A percentile compares a stretch with the other conserved stretches of the same genome.
phyloP scores from a whole-genome alignment of 2,329 filamentous ascomycete species.

The Thelonectria rubi region DNA sequence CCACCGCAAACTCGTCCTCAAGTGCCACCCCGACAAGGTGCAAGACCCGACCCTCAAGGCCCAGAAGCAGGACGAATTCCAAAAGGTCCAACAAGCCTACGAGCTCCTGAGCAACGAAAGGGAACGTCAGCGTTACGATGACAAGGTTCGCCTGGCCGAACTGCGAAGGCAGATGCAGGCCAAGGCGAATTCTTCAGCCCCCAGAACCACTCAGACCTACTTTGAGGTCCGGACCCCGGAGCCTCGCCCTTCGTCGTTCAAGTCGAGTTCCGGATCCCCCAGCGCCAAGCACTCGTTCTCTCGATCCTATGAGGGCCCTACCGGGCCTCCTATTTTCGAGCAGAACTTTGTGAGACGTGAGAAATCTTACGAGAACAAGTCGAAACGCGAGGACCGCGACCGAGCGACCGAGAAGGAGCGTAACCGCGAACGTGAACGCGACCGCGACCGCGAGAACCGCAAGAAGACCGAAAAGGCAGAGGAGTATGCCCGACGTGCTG shows the following conservation, averaged over 20 bases:
- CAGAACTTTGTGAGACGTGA: conserved; percentile 57
- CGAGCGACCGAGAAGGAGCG: conserved; percentile 29
- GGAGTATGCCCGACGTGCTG: conserved; percentile 27
- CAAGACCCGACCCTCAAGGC: conserved; percentile 80
- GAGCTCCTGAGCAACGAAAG: conserved; percentile 85
- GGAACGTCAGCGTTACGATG: conserved; percentile 79
- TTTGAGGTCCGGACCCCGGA: conserved; percentile 63
- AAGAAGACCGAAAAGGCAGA: conserved; percentile 47
- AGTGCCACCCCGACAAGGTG: conserved; percentile 92
- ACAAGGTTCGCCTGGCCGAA: conserved; percentile 73
- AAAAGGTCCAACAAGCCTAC: conserved; percentile 91
- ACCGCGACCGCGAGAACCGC: conserved; percentile 37
- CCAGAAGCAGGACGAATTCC: conserved; percentile 86
- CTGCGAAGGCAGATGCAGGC: conserved; percentile 64
- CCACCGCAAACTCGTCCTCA: conserved; percentile 86
- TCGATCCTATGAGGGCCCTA: conserved; percentile 21
- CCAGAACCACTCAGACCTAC: conserved; percentile 51
- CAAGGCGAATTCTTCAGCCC: conserved; percentile 55
- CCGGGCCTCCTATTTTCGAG: conserved; percentile 56
- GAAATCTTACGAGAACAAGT: conserved; percentile 57
- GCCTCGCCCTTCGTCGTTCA: conserved; percentile 55
- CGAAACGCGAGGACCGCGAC: conserved; percentile 51
- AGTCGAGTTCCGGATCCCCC: conserved; percentile 45
- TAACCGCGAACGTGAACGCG: conserved; percentile 36
- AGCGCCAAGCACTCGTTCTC: conserved; percentile 44